Evolutionary conservation across 225 moss, liverwort and hornwort genomes (phyloP).

Genomic region (Asterella californica): DNA sequence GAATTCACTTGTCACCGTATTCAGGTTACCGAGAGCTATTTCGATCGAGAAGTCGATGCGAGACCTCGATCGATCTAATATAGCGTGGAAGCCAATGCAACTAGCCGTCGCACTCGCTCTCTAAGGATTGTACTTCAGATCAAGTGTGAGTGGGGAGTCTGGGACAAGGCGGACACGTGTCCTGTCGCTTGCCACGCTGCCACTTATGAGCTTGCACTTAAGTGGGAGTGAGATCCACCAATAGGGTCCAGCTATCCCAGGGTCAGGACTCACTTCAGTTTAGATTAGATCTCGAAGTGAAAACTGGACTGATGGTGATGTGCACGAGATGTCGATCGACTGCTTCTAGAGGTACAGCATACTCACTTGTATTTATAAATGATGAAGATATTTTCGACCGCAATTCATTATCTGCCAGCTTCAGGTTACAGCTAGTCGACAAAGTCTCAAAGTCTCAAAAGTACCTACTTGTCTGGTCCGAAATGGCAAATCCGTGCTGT

Average conservation of each 20-base stretch:
- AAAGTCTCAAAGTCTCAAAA: neutral
- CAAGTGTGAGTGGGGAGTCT: neutral
- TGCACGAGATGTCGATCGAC: neutral
- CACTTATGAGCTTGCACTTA: neutral
- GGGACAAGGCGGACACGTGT: neutral
- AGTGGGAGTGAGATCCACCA: neutral
- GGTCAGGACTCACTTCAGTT: neutral
- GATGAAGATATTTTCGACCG: neutral
- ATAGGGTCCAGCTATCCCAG: neutral
- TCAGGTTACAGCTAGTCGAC: constrained; percentile 4
- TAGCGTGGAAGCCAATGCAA: neutral
- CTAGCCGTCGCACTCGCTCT: neutral
- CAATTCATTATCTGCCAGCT: neutral
- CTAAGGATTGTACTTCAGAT: neutral
- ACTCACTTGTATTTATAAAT: neutral
- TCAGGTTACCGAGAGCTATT: neutral
- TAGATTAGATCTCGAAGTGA: neutral
- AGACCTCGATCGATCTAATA: neutral
- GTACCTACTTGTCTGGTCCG: neutral
- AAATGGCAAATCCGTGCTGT: neutral
- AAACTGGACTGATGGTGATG: neutral
- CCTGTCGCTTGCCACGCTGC: neutral
- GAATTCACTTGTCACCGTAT: neutral
- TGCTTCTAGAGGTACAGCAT: neutral
- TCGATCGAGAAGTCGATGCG: neutral